Evolutionary conservation across 2,329 filamentous ascomycete genomes (phyloP).

Genomic region (Monilinia polystroma): DNA sequence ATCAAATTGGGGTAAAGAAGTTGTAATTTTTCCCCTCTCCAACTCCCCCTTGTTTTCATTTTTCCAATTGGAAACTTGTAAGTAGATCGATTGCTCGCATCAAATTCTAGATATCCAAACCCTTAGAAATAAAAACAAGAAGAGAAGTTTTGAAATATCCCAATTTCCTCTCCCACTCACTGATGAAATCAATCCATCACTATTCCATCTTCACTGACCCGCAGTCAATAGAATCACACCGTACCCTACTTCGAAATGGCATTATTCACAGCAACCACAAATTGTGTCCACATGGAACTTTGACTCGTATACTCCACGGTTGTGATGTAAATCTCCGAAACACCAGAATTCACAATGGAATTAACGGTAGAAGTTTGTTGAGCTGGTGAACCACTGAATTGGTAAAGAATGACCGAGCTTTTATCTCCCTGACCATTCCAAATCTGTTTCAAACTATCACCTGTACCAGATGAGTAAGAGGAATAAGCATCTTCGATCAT

Average conservation of each 20-base stretch:
- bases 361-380: background rate
- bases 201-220: background rate
- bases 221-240: background rate
- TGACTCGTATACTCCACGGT: constrained; percentile 9
- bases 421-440: background rate
- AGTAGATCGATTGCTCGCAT: background rate
- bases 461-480: background rate
- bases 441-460: background rate
- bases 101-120: background rate
- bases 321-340: constrained; percentile 7
- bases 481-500: constrained; percentile 10
- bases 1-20: too few species aligned
- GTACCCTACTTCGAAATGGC: background rate
- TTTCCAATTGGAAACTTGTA: background rate
- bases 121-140: background rate
- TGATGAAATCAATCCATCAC: background rate
- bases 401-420: constrained; percentile 16
- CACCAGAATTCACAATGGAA: background rate
- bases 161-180: background rate
- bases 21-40: too few species aligned
- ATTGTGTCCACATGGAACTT: constrained; percentile 1
- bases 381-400: background rate
- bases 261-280: constrained; percentile 1
- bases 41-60: background rate
- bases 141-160: background rate